Evolutionary conservation across 345 rosid species (phyloP).

Genomic region (Camelina hispida): DNA sequence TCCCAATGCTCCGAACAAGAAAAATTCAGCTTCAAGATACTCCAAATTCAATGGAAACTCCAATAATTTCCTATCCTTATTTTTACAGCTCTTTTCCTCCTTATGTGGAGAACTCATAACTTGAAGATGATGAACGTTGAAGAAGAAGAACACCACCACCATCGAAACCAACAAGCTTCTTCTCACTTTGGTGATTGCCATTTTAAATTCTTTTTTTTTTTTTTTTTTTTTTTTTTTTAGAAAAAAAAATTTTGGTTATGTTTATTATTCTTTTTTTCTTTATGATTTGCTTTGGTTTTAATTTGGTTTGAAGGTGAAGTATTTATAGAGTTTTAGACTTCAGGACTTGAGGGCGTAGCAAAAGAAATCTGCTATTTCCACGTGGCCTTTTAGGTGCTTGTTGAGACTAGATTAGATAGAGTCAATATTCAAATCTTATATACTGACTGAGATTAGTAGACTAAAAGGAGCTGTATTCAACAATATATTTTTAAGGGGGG

Average conservation of each 20-base stretch:
- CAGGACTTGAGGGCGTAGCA: no score
- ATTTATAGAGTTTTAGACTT: conserved; percentile 29
- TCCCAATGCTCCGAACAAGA: conserved; percentile 72
- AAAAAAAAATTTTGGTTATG: background rate
- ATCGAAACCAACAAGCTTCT: conserved; percentile 29
- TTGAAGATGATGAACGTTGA: conserved; percentile 34
- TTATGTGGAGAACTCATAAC: conserved; percentile 29
- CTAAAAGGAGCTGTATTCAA: no score
- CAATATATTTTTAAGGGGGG: no score
- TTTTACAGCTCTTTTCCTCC: conserved; percentile 1
- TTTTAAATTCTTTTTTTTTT: no score
- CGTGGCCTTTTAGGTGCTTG: no score
- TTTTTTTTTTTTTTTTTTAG: no score
- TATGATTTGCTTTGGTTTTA: conserved; percentile 20
- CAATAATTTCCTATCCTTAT: conserved; percentile 43
- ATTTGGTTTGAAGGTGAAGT: conserved; percentile 9
- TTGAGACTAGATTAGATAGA: no score
- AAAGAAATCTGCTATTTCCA: no score
- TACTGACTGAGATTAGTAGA: no score
- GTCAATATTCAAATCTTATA: no score
- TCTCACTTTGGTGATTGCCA: conserved; percentile 17
- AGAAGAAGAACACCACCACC: conserved; percentile 28
- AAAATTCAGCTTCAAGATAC: conserved; percentile 92
- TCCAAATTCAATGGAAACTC: conserved; percentile 89
- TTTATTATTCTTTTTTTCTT: background rate